Percentiles rank a stretch among this genome's conserved stretches.
These are phyloP conservation scores for Peziza echinospora DNA, from an alignment of 495 filamentous ascomycete species.

Conservation along the genomic window DNA sequence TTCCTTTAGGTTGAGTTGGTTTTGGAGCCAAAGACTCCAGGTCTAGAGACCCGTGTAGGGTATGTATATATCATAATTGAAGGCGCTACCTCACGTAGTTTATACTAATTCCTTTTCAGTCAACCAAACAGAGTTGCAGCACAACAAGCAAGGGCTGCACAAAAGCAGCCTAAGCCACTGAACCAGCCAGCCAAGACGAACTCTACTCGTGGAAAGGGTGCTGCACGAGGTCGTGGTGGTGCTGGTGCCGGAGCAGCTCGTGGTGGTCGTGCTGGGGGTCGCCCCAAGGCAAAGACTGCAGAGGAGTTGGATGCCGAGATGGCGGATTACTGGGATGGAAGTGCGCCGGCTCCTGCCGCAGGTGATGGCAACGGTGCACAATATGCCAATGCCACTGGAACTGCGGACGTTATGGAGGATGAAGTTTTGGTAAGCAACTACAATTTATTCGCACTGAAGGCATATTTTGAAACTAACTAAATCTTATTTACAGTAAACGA, in stretches of 20 bases:
- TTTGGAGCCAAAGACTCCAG: constrained; percentile 46
- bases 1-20: constrained; percentile 79
- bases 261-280: constrained; percentile 33
- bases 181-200: constrained; percentile 36
- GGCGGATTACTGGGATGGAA: constrained; percentile 60
- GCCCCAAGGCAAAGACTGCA: constrained; percentile 64
- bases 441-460: too few species aligned
- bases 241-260: constrained; percentile 26
- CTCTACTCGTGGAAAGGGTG: constrained; percentile 21
- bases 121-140: neutral
- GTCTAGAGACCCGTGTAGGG: constrained; percentile 70
- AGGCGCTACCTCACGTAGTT: constrained; percentile 6
- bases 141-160: neutral
- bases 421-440: neutral
- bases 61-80: constrained; percentile 27
- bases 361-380: constrained; percentile 25
- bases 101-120: constrained; percentile 11
- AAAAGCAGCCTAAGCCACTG: constrained; percentile 51
- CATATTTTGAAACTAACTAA: too few species aligned
- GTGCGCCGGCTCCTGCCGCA: constrained; percentile 21
- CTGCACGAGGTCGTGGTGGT: constrained; percentile 21
- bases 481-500: too few species aligned
- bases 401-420: neutral
- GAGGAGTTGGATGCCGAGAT: constrained; percentile 90
- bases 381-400: neutral